Evolutionary conservation across 2,329 filamentous ascomycete genomes (phyloP).

Genomic region (Xylariales sp.): DNA sequence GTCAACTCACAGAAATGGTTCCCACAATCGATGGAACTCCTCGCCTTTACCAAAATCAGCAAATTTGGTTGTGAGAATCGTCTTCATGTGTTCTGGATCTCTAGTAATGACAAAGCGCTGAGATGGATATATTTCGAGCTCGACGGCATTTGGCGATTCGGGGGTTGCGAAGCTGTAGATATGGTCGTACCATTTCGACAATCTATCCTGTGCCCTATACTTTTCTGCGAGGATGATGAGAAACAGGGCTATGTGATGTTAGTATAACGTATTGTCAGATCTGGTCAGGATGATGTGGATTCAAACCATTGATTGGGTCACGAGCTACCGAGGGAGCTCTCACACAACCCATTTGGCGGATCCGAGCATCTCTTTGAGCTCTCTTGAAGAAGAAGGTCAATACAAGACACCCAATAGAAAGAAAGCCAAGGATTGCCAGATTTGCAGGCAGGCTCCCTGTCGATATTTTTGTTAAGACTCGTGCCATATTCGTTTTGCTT

Average conservation of each 20-base stretch:
- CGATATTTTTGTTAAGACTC: no score
- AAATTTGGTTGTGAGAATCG: conserved; percentile 52
- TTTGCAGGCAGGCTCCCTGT: no score
- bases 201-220: conserved; percentile 19
- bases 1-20: conserved; percentile 35
- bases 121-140: conserved; percentile 28
- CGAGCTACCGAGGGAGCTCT: conserved; percentile 25
- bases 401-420: no score
- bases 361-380: neutral
- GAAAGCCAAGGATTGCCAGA: no score
- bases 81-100: conserved; percentile 54
- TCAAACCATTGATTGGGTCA: conserved; percentile 29
- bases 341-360: conserved; percentile 26
- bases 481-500: no score
- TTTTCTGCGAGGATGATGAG: neutral
- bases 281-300: no score
- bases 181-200: conserved; percentile 25
- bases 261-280: no score
- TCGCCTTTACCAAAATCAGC: conserved; percentile 46
- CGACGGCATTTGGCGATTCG: conserved; percentile 30
- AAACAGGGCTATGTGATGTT: neutral
- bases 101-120: conserved; percentile 39
- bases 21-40: conserved; percentile 36
- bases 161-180: conserved; percentile 23
- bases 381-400: neutral